Evolutionary conservation across 2,329 filamentous ascomycete genomes (phyloP).

Genomic region (Penicillium sp.): DNA sequence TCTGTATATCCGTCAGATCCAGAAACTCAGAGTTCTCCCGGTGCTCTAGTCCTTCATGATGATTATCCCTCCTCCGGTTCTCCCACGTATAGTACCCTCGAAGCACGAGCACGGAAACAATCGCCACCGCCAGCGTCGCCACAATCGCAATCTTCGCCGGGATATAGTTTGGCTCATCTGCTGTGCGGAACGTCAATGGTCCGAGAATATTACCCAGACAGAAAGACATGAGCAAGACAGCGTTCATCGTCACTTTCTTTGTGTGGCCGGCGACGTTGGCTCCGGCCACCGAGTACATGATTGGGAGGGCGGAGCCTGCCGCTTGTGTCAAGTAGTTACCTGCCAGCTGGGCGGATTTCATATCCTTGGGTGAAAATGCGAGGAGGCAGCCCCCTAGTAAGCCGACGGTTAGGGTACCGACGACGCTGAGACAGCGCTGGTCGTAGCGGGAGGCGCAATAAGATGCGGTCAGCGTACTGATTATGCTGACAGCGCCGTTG

Average conservation of each 20-base stretch:
- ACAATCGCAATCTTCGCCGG: constrained; percentile 42
- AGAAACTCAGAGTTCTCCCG: constrained; percentile 30
- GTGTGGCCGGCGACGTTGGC: constrained; percentile 50
- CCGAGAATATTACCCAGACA: constrained; percentile 47
- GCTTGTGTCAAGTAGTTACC: constrained; percentile 45
- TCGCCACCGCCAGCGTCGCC: constrained; percentile 30
- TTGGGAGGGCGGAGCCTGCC: constrained; percentile 39
- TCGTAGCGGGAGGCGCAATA: constrained; percentile 39
- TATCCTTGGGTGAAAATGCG: constrained; percentile 35
- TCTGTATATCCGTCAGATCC: constrained; percentile 35
- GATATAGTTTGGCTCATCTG: constrained; percentile 44
- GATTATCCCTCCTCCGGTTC: constrained; percentile 29
- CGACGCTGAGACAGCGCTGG: constrained; percentile 41
- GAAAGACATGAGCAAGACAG: constrained; percentile 46
- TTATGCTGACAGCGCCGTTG: constrained; percentile 41
- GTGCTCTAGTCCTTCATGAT: constrained; percentile 17
- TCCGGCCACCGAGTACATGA: constrained; percentile 43
- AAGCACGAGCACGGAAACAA: constrained; percentile 27
- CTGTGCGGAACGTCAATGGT: constrained; percentile 45
- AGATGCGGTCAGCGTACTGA: constrained; percentile 38
- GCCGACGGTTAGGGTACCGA: constrained; percentile 40
- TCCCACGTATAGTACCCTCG: constrained; percentile 29
- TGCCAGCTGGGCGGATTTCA: constrained; percentile 39
- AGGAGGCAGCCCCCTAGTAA: constrained; percentile 46
- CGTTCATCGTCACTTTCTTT: constrained; percentile 51